A percentile compares a stretch with the other conserved stretches of the same genome.
Conservation (phyloP, 495 filamentous ascomycete species). For the Aspergillus sparsus region DNA sequence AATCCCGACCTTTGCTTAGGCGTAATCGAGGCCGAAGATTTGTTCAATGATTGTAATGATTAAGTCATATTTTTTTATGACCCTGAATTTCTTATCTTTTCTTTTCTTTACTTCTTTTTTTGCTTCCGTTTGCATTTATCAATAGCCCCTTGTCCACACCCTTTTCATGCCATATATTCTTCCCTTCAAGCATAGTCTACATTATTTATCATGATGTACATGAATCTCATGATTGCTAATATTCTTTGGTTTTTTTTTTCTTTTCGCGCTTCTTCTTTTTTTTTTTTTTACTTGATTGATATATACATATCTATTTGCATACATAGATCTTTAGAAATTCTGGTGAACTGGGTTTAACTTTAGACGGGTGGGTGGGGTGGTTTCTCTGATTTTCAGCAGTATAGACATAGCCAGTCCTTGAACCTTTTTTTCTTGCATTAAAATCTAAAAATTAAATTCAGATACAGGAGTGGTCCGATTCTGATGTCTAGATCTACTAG, state of each 20-base stretch:
- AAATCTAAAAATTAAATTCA: background rate
- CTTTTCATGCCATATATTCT: background rate
- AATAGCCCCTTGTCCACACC: too few species aligned
- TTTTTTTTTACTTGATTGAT: background rate
- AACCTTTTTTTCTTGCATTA: background rate
- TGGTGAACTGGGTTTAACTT: background rate
- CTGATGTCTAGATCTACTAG: conserved; percentile 19
- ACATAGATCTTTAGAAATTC: background rate
- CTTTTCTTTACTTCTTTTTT: background rate
- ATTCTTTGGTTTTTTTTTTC: conserved; percentile 5
- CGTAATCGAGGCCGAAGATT: conserved; percentile 40
- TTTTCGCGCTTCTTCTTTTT: conserved; percentile 6
- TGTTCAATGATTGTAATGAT: conserved; percentile 28
- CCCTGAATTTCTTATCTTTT: background rate
- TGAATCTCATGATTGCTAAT: conserved; percentile 16
- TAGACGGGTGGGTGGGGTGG: background rate
- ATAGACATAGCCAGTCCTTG: too few species aligned
- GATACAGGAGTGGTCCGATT: conserved; percentile 6
- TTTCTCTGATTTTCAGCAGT: background rate
- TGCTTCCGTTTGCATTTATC: background rate
- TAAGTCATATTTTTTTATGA: background rate
- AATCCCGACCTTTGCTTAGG: conserved; percentile 33
- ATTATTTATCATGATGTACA: conserved; percentile 23
- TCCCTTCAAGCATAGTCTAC: background rate
- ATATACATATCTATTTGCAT: background rate